Evolutionary conservation across 345 rosid genomes (phyloP), one percentile per base, ranked within the genome.

Genomic region (Pugionium cornutum): DNA sequence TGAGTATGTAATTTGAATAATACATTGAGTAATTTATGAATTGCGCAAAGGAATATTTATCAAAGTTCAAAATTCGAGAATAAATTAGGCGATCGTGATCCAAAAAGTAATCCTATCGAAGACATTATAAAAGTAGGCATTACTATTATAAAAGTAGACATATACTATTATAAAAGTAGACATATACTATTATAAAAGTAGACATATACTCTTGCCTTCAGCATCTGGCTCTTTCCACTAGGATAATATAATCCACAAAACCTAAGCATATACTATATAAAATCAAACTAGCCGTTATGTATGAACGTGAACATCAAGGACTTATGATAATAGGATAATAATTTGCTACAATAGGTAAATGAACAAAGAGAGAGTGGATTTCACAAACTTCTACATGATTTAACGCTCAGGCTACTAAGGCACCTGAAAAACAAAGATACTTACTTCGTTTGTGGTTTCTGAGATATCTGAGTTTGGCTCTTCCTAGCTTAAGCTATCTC

Each of bases 231-330:
- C 76, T 43, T 51, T 35, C 54, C 61, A 44, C 66, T 65, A 58
- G 48, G 66, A 70, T 29, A 5, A 34, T 34, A 34, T 39, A 33
- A 72, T 51, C 70, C 58, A 49, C 70, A 32, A 4, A 71, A 33
- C 11, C 1, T 62, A 40, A 39, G 29, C 50, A 32, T 52, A n/a
- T 7, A 48, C 30, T 18, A 58, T 58, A 43, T 9, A 36, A 39
- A 5, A 26, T 37, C 5, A 5, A 65, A 72, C 26, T 72, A 72
- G 76, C 76, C 71, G 71, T 72, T 72, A 42, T 18, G 46, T 34
- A 34, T 64, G 70, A 64, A 71, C 35, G 51, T 55, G 45, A 71
- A 42, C 25, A 49, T 33, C 46, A 33, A 9, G 49, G 65, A 33
- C 57, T 56, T 59, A 9, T 40, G 48, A 62, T 54, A 5, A 6